Conservation (phyloP, 1,139 yeast species). For the Geotrichum carabidarum region DNA sequence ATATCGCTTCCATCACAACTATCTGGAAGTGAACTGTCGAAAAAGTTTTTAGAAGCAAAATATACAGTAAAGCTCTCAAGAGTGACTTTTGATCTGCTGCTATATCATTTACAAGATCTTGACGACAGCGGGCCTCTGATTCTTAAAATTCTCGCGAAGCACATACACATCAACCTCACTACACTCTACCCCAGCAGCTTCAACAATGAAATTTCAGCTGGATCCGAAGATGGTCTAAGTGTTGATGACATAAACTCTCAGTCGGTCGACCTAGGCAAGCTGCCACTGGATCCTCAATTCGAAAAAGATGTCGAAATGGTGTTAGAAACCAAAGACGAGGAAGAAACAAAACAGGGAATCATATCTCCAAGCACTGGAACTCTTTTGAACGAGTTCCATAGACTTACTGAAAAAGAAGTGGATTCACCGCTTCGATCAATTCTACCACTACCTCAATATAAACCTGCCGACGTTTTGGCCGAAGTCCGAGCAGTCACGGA, state of each 20-base stretch:
- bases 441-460: constrained; percentile 81
- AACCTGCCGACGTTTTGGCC: constrained; percentile 69
- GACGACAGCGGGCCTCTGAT: constrained; percentile 88
- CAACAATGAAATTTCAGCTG: constrained; percentile 34
- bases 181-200: constrained; percentile 36
- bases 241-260: constrained; percentile 57
- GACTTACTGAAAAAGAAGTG: constrained; percentile 41
- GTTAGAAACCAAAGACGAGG: constrained; percentile 63
- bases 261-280: constrained; percentile 71
- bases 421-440: constrained; percentile 73
- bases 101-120: constrained; percentile 85
- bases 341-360: constrained; percentile 20
- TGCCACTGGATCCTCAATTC: constrained; percentile 83
- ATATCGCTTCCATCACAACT: constrained; percentile 77
- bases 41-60: constrained; percentile 65
- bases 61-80: constrained; percentile 74
- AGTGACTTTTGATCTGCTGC: constrained; percentile 75
- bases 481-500: constrained; percentile 78
- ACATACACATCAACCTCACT: constrained; percentile 61
- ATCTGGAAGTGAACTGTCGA: constrained; percentile 75
- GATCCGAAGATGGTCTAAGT: constrained; percentile 59
- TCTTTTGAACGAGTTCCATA: constrained; percentile 46
- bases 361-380: constrained; percentile 27
- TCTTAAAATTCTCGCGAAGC: constrained; percentile 80
- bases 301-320: constrained; percentile 80